Evolutionary conservation across 2,329 filamentous ascomycete species (phyloP).

Genomic region (Emmonsiellopsis sp.): DNA sequence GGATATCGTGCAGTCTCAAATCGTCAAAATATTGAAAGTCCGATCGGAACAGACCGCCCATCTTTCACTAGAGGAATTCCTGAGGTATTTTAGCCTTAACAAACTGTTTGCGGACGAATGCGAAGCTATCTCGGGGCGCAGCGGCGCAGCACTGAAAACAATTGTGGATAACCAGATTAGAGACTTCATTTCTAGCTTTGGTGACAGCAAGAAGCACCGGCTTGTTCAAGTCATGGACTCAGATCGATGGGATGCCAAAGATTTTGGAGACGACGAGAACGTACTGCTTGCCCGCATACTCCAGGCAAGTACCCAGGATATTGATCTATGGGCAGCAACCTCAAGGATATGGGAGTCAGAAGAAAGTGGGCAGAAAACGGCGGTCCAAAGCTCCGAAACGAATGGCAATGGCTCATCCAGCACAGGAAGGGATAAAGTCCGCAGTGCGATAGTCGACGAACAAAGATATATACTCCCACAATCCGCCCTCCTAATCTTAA

Average conservation of each 20-base stretch:
- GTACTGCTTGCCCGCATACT: conserved; percentile 46
- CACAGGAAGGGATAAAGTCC: conserved; percentile 51
- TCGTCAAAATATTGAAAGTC: conserved; percentile 55
- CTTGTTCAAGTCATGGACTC: conserved; percentile 50
- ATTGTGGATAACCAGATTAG: conserved; percentile 55
- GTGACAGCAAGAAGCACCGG: conserved; percentile 47
- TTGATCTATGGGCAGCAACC: conserved; percentile 43
- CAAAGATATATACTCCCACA: conserved; percentile 79
- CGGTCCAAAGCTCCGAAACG: conserved; percentile 21
- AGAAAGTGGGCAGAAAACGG: conserved; percentile 14
- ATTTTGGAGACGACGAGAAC: conserved; percentile 47
- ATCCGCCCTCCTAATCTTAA: conserved; percentile 71
- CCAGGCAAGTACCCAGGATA: conserved; percentile 49
- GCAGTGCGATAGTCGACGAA: conserved; percentile 69
- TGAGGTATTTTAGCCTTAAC: conserved; percentile 55
- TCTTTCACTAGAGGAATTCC: conserved; percentile 46
- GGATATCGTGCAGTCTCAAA: conserved; percentile 55
- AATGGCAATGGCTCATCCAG: conserved; percentile 21
- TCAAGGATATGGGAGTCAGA: conserved; percentile 42
- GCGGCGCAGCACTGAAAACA: conserved; percentile 50
- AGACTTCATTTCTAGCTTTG: conserved; percentile 50
- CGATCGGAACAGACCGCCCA: conserved; percentile 50
- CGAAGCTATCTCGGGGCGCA: conserved; percentile 54
- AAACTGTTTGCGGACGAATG: conserved; percentile 57
- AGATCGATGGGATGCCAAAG: conserved; percentile 56